phyloP scores from a whole-genome alignment of 169 alveolate species.

The Babesia bigemina region DNA sequence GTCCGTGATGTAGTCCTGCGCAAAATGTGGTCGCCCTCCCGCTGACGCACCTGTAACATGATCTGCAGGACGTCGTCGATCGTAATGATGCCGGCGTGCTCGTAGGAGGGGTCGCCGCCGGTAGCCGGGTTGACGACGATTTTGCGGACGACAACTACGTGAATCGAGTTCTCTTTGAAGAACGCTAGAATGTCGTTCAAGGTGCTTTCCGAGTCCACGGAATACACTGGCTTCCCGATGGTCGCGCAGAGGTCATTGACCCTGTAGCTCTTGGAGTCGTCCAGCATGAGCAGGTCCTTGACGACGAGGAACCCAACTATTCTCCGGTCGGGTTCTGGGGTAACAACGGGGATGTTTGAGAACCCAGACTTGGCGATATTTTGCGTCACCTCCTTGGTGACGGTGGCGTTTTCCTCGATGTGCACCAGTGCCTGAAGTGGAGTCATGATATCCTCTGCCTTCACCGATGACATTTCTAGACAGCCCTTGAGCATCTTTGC shows the following conservation, averaged over 20 bases:
- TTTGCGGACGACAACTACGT: conserved; percentile 74
- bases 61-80: conserved; percentile 57
- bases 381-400: conserved; percentile 59
- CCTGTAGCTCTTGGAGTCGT: conserved; percentile 49
- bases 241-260: conserved; percentile 33
- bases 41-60: conserved; percentile 39
- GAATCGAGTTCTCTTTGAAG: conserved; percentile 42
- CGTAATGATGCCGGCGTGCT: conserved; percentile 77
- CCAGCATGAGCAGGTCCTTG: conserved; percentile 70
- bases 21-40: neutral
- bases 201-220: conserved; percentile 52
- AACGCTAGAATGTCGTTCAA: conserved; percentile 36
- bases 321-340: conserved; percentile 38
- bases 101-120: conserved; percentile 70
- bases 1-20: conserved; percentile 14
- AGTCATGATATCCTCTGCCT: conserved; percentile 71
- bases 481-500: conserved; percentile 75
- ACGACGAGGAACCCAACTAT: conserved; percentile 67
- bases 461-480: conserved; percentile 64
- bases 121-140: conserved; percentile 48
- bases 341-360: conserved; percentile 75
- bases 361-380: conserved; percentile 72
- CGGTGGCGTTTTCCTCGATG: conserved; percentile 57
- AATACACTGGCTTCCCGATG: conserved; percentile 62
- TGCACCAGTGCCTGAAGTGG: conserved; percentile 71